These are phyloP conservation scores for Eucommia ulmoides DNA, from an alignment of 257 asterid species.

Conservation along the genomic window DNA sequence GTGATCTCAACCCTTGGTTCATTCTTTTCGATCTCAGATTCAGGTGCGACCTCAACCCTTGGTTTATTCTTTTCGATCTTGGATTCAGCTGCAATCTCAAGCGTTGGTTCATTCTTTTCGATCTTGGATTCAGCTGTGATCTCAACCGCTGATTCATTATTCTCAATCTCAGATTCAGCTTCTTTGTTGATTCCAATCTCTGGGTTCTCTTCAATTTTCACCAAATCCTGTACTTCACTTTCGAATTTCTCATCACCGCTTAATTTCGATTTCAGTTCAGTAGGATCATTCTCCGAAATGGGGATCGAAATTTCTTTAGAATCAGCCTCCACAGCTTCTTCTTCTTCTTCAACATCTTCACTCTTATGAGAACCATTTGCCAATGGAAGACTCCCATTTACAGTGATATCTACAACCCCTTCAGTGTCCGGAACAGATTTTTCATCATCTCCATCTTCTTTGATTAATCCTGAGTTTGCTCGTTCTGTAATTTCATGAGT, in stretches of 20 bases:
- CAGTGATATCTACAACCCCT: slow-evolving; percentile 21
- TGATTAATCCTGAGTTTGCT: neutral
- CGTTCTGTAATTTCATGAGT: neutral
- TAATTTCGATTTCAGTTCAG: no score
- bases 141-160: slow-evolving; percentile 18
- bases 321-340: no score
- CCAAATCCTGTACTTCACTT: no score
- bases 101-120: no score
- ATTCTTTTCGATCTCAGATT: no score
- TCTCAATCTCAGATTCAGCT: slow-evolving; percentile 13
- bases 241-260: no score
- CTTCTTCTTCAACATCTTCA: slow-evolving; percentile 14
- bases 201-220: slow-evolving; percentile 10
- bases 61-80: no score
- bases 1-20: no score
- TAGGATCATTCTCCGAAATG: no score
- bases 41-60: no score
- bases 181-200: slow-evolving; percentile 14
- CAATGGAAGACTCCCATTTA: slow-evolving; percentile 8
- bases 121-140: slow-evolving; percentile 12
- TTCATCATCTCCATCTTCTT: slow-evolving; percentile 13
- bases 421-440: slow-evolving; percentile 11
- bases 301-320: no score
- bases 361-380: slow-evolving; percentile 18
- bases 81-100: no score